These are phyloP conservation scores for Aureobasidium lini DNA, from an alignment of 2,329 filamentous ascomycete genomes.

Conservation along the genomic window DNA sequence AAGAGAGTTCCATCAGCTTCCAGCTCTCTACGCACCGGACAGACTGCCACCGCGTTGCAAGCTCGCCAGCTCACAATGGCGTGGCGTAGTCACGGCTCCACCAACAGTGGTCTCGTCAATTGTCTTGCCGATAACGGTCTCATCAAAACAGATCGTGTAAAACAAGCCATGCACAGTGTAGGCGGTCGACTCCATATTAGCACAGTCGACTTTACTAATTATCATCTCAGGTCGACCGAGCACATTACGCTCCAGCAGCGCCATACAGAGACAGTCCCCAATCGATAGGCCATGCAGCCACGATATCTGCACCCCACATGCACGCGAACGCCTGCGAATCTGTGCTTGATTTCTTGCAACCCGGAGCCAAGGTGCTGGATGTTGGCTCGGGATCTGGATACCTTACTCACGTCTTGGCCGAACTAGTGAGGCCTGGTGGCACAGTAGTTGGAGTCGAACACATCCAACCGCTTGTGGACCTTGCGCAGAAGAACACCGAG, in stretches of 20 bases:
- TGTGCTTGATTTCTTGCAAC: slow-evolving; percentile 50
- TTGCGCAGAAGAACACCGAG: slow-evolving; percentile 35
- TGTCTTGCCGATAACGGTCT: slow-evolving; percentile 68
- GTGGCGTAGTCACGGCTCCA: slow-evolving; percentile 73
- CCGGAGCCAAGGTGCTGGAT: slow-evolving; percentile 43
- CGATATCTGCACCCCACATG: slow-evolving; percentile 69
- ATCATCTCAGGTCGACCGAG: slow-evolving; percentile 66
- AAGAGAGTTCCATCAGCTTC: not conserved
- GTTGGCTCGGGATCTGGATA: slow-evolving; percentile 54
- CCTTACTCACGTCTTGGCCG: slow-evolving; percentile 78
- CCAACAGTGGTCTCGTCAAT: slow-evolving; percentile 67
- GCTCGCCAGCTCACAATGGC: slow-evolving; percentile 57
- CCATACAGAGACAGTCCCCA: slow-evolving; percentile 72
- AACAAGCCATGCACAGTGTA: slow-evolving; percentile 72
- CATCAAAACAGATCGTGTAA: slow-evolving; percentile 64
- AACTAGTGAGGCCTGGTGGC: slow-evolving; percentile 53
- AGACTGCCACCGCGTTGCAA: not conserved
- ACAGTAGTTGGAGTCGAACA: slow-evolving; percentile 43
- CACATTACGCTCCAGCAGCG: slow-evolving; percentile 63
- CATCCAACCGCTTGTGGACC: slow-evolving; percentile 38
- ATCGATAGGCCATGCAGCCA: slow-evolving; percentile 58
- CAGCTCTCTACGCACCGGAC: not conserved
- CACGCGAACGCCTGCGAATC: slow-evolving; percentile 59
- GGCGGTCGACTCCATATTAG: slow-evolving; percentile 10
- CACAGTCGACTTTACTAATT: not conserved